Conservation (phyloP, 768 basidiomycete species). For the Lactifluus hygrophoroides region DNA sequence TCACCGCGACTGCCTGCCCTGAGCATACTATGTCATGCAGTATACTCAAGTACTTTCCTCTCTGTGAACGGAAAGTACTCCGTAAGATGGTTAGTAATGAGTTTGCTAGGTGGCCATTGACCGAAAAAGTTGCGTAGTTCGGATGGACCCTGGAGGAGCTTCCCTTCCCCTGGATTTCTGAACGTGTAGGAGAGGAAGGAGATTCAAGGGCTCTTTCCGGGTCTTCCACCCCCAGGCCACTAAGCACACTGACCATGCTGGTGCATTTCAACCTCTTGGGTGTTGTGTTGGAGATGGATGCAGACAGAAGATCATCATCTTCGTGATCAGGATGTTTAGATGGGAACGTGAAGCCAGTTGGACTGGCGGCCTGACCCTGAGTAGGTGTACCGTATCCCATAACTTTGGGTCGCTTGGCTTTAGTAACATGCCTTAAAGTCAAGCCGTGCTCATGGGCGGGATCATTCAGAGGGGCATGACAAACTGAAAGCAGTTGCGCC, state of each 20-base stretch:
- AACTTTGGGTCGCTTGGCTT: slow-evolving; percentile 34
- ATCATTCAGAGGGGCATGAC: slow-evolving; percentile 70
- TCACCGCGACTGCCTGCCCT: slow-evolving; percentile 45
- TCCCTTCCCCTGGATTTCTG: slow-evolving; percentile 31
- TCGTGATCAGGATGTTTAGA: slow-evolving; percentile 30
- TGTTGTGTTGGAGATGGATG: slow-evolving; percentile 1
- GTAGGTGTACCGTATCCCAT: slow-evolving; percentile 34
- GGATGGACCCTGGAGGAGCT: slow-evolving; percentile 39
- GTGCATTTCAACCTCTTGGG: slow-evolving; percentile 75
- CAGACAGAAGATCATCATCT: slow-evolving; percentile 26
- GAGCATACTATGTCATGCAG: slow-evolving; percentile 86
- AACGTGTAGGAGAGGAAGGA: slow-evolving; percentile 41
- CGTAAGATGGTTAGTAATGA: slow-evolving; percentile 88
- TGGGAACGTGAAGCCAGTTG: slow-evolving; percentile 28
- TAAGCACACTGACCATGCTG: slow-evolving; percentile 89
- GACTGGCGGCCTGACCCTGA: slow-evolving; percentile 24
- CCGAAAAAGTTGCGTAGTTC: slow-evolving; percentile 96
- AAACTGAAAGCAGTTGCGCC: slow-evolving; percentile 72
- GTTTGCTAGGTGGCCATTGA: slow-evolving; percentile 93
- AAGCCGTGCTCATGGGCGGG: slow-evolving; percentile 74
- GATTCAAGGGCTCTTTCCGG: slow-evolving; percentile 57
- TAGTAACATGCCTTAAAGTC: slow-evolving; percentile 51
- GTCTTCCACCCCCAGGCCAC: slow-evolving; percentile 82
- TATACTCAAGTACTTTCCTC: slow-evolving; percentile 82
- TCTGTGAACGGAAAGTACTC: slow-evolving; percentile 95